These are phyloP conservation scores for Delphinella strobiligena DNA, from an alignment of 2,329 filamentous ascomycete genomes.

Conservation along the genomic window DNA sequence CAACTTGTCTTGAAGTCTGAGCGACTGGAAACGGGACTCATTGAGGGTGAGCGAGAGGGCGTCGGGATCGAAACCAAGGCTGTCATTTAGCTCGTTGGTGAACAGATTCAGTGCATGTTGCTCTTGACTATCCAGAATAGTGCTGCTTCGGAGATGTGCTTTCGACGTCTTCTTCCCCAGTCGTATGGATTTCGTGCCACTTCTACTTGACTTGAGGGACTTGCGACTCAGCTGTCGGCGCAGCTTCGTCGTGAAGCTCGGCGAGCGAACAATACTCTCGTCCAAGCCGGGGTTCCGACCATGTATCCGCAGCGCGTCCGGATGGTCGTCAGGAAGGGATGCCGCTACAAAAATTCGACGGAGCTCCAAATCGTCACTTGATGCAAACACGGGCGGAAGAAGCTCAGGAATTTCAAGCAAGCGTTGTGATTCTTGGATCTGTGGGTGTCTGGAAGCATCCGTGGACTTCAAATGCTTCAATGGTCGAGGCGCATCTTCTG, in stretches of 20 bases:
- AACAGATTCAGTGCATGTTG: neutral
- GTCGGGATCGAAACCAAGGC: constrained; percentile 5
- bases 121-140: too few species aligned
- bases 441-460: neutral
- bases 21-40: constrained; percentile 3
- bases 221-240: constrained; percentile 13
- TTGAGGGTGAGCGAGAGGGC: constrained; percentile 4
- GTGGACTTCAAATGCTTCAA: constrained; percentile 5
- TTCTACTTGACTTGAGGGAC: neutral
- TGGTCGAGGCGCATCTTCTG: constrained; percentile 6
- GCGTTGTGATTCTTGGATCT: neutral
- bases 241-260: constrained; percentile 15
- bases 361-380: constrained; percentile 9
- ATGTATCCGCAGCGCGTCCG: constrained; percentile 15
- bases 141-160: too few species aligned
- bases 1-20: too few species aligned
- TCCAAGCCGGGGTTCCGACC: constrained; percentile 9
- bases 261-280: constrained; percentile 15
- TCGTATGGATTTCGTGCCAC: neutral
- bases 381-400: neutral
- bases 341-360: constrained; percentile 17
- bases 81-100: neutral
- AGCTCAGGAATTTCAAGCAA: neutral
- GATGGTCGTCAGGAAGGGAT: constrained; percentile 19
- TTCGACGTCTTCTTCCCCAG: neutral